phyloP scores from a whole-genome alignment of 768 basidiomycete species.

The Trametes meyenii region DNA sequence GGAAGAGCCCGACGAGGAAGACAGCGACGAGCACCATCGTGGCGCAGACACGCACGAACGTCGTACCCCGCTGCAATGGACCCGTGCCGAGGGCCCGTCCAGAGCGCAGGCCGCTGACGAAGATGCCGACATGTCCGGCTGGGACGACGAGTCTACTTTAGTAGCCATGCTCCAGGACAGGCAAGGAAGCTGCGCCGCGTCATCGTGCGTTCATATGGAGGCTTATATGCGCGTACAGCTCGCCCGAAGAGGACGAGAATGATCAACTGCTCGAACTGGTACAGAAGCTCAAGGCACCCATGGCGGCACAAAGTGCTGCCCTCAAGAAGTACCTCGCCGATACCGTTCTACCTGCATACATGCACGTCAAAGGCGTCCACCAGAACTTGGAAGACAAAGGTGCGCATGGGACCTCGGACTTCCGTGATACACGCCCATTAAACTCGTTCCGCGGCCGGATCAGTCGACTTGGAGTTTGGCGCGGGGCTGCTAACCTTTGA shows the following conservation, averaged over 20 bases:
- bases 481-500: conserved; percentile 56
- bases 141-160: conserved; percentile 38
- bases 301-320: conserved; percentile 30
- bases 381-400: conserved; percentile 37
- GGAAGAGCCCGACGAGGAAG: conserved; percentile 24
- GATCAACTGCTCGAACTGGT: conserved; percentile 31
- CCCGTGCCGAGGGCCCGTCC: conserved; percentile 1
- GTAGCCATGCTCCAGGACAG: conserved; percentile 35
- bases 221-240: conserved; percentile 24
- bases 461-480: conserved; percentile 34
- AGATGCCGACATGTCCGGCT: conserved; percentile 30
- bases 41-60: conserved; percentile 11
- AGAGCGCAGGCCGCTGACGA: conserved; percentile 5
- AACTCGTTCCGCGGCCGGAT: conserved; percentile 2
- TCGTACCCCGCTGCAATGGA: not conserved
- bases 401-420: conserved; percentile 10
- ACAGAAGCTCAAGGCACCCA: conserved; percentile 31
- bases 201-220: not conserved
- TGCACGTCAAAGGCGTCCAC: conserved; percentile 41
- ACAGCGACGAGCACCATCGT: conserved; percentile 1
- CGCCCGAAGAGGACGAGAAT: conserved; percentile 24
- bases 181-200: conserved; percentile 20
- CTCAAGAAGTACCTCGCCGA: conserved; percentile 37
- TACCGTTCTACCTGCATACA: conserved; percentile 39
- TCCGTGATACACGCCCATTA: conserved; percentile 4